Base-by-base conservation (phyloP, 2,329 filamentous ascomycete species). In the Dothistroma pini region DNA sequence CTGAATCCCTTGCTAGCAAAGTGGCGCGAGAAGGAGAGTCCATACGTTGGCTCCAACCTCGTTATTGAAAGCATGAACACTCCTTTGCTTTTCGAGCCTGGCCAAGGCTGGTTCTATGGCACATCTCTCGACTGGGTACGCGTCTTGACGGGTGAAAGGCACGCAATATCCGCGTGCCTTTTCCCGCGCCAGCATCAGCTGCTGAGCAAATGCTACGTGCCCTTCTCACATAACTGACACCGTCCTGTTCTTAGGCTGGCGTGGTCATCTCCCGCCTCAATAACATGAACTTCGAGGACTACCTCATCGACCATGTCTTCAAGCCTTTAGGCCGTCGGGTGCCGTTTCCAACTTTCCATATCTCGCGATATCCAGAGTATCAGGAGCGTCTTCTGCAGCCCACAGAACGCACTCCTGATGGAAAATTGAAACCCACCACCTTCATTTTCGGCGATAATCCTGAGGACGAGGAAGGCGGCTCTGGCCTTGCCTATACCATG, bases 81-180 rank as follows among this genome's bases (percentile, higher is more conserved):
- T 19, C 48, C 56, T 44, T 72, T 78, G 16, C 81, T 66, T 16
- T 81, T 77, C 60, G 78, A 84, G 56, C 82, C 81, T 1, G 81
- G 81, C 1, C 62, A 70, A 0, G 69, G 74, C 1, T 84, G 80
- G 81, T 74, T 76, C 66, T 83, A 83, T 60, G 77, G 81, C 0
- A 63, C 74, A 0, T 75, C 77, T 2, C 63, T 80, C 1, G 81
- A 84, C 70, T 83, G 79, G 80, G 6, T 29, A 29, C 25, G 25
- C 6, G 6, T 29, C 25, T 2, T 2, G 25, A 29, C 25, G 25
- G 25, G 25, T 29, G 25, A 29, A 29, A 2, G 25, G 25, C 25
- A 29, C 6, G 25, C 25, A 29, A 29, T 29, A 29, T 29, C 25
- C 25, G 6, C 25, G 25, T 29, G 25, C 25, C 25, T 6, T 6